Evolutionary conservation across 2,329 filamentous ascomycete species (phyloP), one percentile per base, ranked within the genome.

Genomic region (Aspergillus neotritici): DNA sequence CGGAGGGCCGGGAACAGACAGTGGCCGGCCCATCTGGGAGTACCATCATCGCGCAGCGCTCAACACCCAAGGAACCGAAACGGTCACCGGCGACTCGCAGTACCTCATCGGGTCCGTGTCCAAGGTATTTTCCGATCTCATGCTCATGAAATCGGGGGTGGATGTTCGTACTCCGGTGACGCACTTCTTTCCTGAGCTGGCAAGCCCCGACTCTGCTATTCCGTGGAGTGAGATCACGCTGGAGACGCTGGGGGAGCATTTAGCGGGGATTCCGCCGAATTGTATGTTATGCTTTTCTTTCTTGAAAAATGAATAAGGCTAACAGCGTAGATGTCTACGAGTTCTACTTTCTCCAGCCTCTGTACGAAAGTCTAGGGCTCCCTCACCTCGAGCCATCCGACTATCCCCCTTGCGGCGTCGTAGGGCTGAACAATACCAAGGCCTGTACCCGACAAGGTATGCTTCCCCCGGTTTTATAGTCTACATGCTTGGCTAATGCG

Each of bases 101-200:
- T 73, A 70, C 32, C 55, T 71, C 3, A 62, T 73, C 28, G 70
- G 67, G 0, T 72, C 66, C 0, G 51, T 72, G 5, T 63, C 63
- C 0, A 73, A 73, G 13, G 57, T 68, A 0, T 52, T 72, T 17
- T 64, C 70, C 0, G 65, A 62, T 11, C 58, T 69, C 10, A 15
- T 70, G 1, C 37, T 71, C 12, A 40, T 72, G 2, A 63, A 63
- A 33, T 65, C 59, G 12, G 61, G 62, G 0, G 39, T 71, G 3
- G 47, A 67, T 25, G 25, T 67, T 0, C 61, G 68, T 21, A 50
- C 54, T 1, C 51, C 62, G 0, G 50, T 71, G 3, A 65, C 62
- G 0, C 53, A 66, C 28, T 69, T 58, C 29, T 48, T 73, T 4
- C 67, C 66, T 0, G 47, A 51, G 8, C 56, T 72, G 6, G 40